A percentile compares a stretch with the other conserved stretches of the same genome.
phyloP scores from a whole-genome alignment of 2,329 filamentous ascomycete species.

The Xylariaceae sp. region DNA sequence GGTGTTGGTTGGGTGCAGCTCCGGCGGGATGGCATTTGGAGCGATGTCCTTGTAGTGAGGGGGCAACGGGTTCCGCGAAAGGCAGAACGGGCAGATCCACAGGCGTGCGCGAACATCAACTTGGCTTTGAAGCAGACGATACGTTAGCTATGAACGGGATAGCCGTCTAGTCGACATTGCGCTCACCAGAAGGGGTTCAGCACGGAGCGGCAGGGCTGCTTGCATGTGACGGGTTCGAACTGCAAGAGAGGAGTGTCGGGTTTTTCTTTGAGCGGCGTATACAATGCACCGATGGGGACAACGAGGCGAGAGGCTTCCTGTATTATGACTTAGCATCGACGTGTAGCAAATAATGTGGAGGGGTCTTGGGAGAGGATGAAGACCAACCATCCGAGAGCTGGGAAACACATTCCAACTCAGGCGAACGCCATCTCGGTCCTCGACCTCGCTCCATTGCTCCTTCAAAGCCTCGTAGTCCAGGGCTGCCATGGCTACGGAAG shows the following conservation, averaged over 20 bases:
- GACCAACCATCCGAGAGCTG: slow-evolving; percentile 86
- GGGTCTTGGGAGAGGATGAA: slow-evolving; percentile 6
- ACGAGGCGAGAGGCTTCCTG: slow-evolving; percentile 92
- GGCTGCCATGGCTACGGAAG: slow-evolving; percentile 1
- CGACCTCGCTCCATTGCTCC: slow-evolving; percentile 93
- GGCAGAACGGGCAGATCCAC: slow-evolving; percentile 87
- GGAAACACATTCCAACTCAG: slow-evolving; percentile 99
- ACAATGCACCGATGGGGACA: slow-evolving; percentile 92
- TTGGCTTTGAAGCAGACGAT: slow-evolving; percentile 50
- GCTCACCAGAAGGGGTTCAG: slow-evolving; percentile 93
- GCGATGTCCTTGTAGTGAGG: slow-evolving; percentile 90
- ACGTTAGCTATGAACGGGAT: slow-evolving; percentile 4
- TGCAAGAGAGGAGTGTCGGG: slow-evolving; percentile 82
- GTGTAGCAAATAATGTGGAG: slow-evolving; percentile 24
- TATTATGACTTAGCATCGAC: slow-evolving; percentile 7
- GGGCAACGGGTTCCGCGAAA: slow-evolving; percentile 77
- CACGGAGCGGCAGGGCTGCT: slow-evolving; percentile 89
- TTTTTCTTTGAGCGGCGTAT: slow-evolving; percentile 95
- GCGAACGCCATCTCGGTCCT: slow-evolving; percentile 92
- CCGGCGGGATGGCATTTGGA: slow-evolving; percentile 74
- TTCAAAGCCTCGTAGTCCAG: slow-evolving; percentile 95
- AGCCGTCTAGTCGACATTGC: not conserved
- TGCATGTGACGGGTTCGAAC: slow-evolving; percentile 96
- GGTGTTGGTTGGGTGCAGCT: slow-evolving; percentile 76
- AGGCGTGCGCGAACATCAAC: slow-evolving; percentile 79